These are phyloP conservation scores for Hemisphaericaspora xylanilytica DNA, from an alignment of 1,139 yeast species.

Conservation along the genomic window DNA sequence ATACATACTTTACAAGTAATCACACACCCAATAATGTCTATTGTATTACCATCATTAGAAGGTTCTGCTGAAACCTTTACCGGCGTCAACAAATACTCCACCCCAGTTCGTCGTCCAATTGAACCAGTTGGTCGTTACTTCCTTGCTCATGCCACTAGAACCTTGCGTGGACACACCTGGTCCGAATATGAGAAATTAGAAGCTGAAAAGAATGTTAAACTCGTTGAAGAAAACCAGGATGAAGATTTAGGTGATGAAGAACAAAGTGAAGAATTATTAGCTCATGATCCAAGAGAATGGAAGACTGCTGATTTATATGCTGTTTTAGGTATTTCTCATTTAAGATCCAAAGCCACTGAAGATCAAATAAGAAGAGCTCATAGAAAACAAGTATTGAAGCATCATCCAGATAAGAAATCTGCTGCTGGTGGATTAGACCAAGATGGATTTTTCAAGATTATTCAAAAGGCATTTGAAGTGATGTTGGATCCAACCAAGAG, in stretches of 20 bases:
- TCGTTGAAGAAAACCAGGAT: slow-evolving; percentile 65
- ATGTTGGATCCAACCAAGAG: slow-evolving; percentile 83
- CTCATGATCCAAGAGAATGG: slow-evolving; percentile 98
- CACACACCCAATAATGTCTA: slow-evolving; percentile 24
- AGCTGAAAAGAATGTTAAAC: slow-evolving; percentile 83
- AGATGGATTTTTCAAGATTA: slow-evolving; percentile 97
- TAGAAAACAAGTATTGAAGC: slow-evolving; percentile 93
- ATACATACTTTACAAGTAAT: neutral
- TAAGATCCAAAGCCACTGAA: slow-evolving; percentile 88
- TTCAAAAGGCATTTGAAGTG: slow-evolving; percentile 93
- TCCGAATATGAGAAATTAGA: slow-evolving; percentile 93
- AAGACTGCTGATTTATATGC: slow-evolving; percentile 94
- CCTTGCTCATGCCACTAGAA: slow-evolving; percentile 95
- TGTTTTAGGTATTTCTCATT: slow-evolving; percentile 88
- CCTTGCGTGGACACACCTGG: slow-evolving; percentile 97
- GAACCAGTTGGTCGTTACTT: slow-evolving; percentile 97
- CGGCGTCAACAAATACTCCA: slow-evolving; percentile 51
- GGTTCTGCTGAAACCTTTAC: slow-evolving; percentile 52
- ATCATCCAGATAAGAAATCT: slow-evolving; percentile 98
- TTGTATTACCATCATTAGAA: slow-evolving; percentile 32
- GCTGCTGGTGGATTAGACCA: slow-evolving; percentile 81
- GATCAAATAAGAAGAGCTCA: slow-evolving; percentile 96
- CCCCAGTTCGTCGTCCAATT: slow-evolving; percentile 78
- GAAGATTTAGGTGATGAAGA: slow-evolving; percentile 75
- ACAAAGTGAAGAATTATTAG: slow-evolving; percentile 77